Conservation (phyloP, 2,329 filamentous ascomycete species). For the Thelonectria olida region DNA sequence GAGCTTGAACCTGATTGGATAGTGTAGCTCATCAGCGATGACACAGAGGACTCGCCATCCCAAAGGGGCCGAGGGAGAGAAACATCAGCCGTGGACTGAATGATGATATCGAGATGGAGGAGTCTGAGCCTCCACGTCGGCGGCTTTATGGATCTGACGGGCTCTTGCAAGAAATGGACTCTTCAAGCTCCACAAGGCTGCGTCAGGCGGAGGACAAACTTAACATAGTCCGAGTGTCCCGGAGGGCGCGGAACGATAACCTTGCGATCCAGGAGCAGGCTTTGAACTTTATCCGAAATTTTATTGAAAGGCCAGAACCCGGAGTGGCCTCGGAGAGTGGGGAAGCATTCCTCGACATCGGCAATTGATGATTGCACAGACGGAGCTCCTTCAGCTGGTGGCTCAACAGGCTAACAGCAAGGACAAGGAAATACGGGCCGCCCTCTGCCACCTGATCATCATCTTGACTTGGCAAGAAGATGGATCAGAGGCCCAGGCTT, state of each 20-base stretch:
- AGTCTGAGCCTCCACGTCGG: constrained; percentile 54
- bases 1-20: constrained; percentile 84
- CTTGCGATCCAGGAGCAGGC: constrained; percentile 90
- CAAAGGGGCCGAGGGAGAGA: too few relatives aligned
- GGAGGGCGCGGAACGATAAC: constrained; percentile 80
- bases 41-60: constrained; percentile 63
- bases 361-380: constrained; percentile 80
- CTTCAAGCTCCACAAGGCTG: constrained; percentile 52
- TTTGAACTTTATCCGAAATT: constrained; percentile 87
- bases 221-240: constrained; percentile 65
- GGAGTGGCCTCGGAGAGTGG: constrained; percentile 59
- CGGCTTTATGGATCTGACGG: constrained; percentile 48
- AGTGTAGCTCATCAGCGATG: constrained; percentile 76
- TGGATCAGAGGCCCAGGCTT: constrained; percentile 70
- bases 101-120: constrained; percentile 67
- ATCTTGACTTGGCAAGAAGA: constrained; percentile 89
- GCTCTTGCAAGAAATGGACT: constrained; percentile 44
- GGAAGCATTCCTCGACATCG: constrained; percentile 83
- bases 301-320: constrained; percentile 72
- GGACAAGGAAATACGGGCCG: constrained; percentile 77
- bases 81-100: constrained; percentile 54
- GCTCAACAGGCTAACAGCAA: constrained; percentile 78
- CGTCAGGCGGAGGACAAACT: too few relatives aligned
- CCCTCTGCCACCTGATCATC: constrained; percentile 83
- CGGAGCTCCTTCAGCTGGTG: constrained; percentile 76